A percentile compares a stretch with the other conserved stretches of the same genome.
Evolutionary conservation across 129 eudicot species (phyloP).

Genomic region (Chrysanthemum makinoi): DNA sequence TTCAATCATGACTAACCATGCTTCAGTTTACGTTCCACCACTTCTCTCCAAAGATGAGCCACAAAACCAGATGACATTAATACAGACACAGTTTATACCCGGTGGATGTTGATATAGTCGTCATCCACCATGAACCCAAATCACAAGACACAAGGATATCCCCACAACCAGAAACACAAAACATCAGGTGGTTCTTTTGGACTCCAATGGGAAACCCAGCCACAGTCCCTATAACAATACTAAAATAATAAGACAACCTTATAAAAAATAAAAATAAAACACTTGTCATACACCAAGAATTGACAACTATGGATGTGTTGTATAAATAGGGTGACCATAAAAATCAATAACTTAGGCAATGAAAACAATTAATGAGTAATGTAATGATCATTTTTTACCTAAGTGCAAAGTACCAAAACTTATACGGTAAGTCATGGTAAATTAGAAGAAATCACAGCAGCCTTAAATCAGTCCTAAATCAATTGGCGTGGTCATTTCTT

Average conservation of each 20-base stretch:
- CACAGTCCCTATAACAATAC: conserved; percentile 20
- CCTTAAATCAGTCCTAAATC: too few relatives aligned
- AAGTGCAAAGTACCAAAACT: too few relatives aligned
- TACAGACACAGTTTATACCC: conserved; percentile 19
- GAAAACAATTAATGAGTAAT: not conserved
- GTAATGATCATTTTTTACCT: too few relatives aligned
- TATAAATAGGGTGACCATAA: not conserved
- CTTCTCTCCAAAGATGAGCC: conserved; percentile 20
- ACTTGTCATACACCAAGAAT: not conserved
- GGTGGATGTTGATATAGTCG: conserved; percentile 20
- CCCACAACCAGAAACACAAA: conserved; percentile 28
- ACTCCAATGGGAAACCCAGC: conserved; percentile 25
- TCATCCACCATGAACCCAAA: conserved; percentile 23
- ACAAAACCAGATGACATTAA: conserved; percentile 24
- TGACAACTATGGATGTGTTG: not conserved
- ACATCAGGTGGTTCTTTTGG: conserved; percentile 20
- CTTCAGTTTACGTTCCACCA: conserved; percentile 30
- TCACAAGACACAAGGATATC: conserved; percentile 12
- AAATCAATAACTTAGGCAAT: too few relatives aligned
- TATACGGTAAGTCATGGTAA: too few relatives aligned
- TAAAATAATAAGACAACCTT: not conserved
- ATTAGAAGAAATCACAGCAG: too few relatives aligned
- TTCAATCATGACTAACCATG: conserved; percentile 22
- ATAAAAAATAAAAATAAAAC: not conserved
- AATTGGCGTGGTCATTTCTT: too few relatives aligned